A percentile compares a stretch with the other conserved stretches of the same genome.
Evolutionary conservation across 345 rosid genomes (phyloP).

Genomic region (Lagerstroemia speciosa): DNA sequence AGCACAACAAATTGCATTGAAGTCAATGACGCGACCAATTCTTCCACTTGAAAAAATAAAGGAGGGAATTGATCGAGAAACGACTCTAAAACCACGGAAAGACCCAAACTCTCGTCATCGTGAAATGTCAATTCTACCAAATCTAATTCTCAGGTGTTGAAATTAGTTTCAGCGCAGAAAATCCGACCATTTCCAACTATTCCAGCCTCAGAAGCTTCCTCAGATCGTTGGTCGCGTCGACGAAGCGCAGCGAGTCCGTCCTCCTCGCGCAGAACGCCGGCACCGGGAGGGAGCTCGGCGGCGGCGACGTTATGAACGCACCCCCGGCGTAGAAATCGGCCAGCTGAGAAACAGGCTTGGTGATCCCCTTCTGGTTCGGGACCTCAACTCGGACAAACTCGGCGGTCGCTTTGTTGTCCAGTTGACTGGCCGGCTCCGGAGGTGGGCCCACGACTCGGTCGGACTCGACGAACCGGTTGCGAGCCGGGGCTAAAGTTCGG

Average conservation of each 20-base stretch:
- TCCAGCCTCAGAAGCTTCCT: slow-evolving; percentile 47
- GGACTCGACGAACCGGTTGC: slow-evolving; percentile 20
- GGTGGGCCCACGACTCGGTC: not conserved
- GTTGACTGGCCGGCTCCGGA: not conserved
- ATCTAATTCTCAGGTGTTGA: not conserved
- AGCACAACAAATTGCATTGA: not conserved
- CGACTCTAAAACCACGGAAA: not conserved
- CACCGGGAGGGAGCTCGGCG: slow-evolving; percentile 82
- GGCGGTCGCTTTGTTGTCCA: not conserved
- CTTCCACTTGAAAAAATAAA: slow-evolving; percentile 68
- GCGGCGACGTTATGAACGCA: slow-evolving; percentile 69
- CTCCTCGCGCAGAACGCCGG: slow-evolving; percentile 61
- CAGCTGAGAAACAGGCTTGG: not conserved
- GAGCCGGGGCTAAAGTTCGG: not conserved
- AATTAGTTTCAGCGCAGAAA: not conserved
- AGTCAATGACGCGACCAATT: not conserved
- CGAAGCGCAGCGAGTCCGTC: slow-evolving; percentile 7
- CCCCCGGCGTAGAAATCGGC: slow-evolving; percentile 61
- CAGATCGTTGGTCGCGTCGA: slow-evolving; percentile 44
- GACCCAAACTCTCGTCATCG: not conserved
- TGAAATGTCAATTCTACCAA: not conserved
- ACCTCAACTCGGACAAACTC: not conserved
- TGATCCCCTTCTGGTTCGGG: not conserved
- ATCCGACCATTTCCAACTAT: not conserved
- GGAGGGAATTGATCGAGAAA: slow-evolving; percentile 26